phyloP scores from a whole-genome alignment of 202 grass and related monocot species.

The Bolboschoenoplectus hybrid region DNA sequence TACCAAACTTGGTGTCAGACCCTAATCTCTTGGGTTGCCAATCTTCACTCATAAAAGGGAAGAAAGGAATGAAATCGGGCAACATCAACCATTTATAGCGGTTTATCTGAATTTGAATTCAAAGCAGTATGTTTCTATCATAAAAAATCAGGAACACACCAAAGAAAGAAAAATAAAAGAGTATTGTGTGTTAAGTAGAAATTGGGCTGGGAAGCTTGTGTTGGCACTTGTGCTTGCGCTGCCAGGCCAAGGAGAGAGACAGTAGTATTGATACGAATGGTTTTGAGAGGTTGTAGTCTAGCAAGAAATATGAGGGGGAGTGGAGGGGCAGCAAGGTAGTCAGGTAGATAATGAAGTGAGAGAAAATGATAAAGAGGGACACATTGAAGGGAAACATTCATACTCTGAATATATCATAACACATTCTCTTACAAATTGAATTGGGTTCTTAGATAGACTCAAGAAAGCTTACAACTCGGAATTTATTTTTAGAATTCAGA shows the following conservation, averaged over 20 bases:
- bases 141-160: neutral
- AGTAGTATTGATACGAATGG: neutral
- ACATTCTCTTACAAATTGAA: conserved; percentile 6
- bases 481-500: neutral
- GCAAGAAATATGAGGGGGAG: neutral
- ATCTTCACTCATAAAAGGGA: neutral
- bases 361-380: neutral
- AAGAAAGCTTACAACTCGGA: neutral
- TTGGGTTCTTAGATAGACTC: conserved; percentile 5
- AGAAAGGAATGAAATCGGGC: neutral
- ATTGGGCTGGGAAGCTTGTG: neutral
- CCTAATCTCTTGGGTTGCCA: neutral
- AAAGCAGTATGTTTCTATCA: conserved; percentile 1
- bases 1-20: neutral
- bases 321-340: neutral
- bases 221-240: neutral
- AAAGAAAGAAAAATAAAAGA: neutral
- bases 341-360: conserved; percentile 6
- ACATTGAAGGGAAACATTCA: neutral
- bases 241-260: neutral
- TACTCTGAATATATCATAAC: neutral
- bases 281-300: neutral
- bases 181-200: neutral
- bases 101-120: neutral
- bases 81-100: neutral